These are phyloP conservation scores for Candida boleticola DNA, from an alignment of 805 yeast species.

Conservation along the genomic window DNA sequence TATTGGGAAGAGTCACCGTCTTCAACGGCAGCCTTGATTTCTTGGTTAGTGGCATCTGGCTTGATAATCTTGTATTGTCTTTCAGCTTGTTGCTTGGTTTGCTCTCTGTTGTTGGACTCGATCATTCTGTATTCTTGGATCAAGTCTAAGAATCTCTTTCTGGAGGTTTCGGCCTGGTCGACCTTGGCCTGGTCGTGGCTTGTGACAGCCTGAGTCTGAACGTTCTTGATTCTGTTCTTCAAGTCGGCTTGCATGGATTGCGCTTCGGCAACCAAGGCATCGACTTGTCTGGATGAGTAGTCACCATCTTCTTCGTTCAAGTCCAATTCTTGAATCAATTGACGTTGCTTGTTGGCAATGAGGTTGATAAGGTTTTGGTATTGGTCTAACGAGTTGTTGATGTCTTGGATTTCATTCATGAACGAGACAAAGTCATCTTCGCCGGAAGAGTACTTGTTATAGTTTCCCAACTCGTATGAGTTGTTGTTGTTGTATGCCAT, in stretches of 20 bases:
- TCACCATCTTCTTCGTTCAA: slow-evolving; percentile 44
- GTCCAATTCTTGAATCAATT: slow-evolving; percentile 41
- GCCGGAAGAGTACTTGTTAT: slow-evolving; percentile 22
- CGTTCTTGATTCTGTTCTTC: slow-evolving; percentile 71
- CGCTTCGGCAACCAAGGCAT: slow-evolving; percentile 73
- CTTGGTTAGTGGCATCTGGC: slow-evolving; percentile 80
- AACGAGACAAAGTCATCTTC: slow-evolving; percentile 43
- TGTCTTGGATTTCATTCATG: slow-evolving; percentile 46
- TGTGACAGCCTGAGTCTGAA: slow-evolving; percentile 65
- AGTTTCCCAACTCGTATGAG: slow-evolving; percentile 27
- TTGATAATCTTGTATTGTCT: slow-evolving; percentile 89
- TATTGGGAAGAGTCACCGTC: slow-evolving; percentile 83
- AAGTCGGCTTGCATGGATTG: slow-evolving; percentile 72
- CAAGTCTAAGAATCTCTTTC: slow-evolving; percentile 78
- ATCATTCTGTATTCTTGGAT: slow-evolving; percentile 85
- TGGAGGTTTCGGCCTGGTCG: slow-evolving; percentile 86
- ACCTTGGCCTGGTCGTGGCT: slow-evolving; percentile 69
- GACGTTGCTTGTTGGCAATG: slow-evolving; percentile 40
- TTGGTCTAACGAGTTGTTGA: slow-evolving; percentile 41
- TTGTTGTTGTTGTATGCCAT: slow-evolving; percentile 9
- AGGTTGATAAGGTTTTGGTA: slow-evolving; percentile 37
- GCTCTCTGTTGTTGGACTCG: slow-evolving; percentile 83
- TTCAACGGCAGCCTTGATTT: slow-evolving; percentile 81
- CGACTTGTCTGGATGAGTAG: slow-evolving; percentile 71
- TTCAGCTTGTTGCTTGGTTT: slow-evolving; percentile 82